phyloP scores from a whole-genome alignment of 75 land plant species.

The Selaginella tamariscina region DNA sequence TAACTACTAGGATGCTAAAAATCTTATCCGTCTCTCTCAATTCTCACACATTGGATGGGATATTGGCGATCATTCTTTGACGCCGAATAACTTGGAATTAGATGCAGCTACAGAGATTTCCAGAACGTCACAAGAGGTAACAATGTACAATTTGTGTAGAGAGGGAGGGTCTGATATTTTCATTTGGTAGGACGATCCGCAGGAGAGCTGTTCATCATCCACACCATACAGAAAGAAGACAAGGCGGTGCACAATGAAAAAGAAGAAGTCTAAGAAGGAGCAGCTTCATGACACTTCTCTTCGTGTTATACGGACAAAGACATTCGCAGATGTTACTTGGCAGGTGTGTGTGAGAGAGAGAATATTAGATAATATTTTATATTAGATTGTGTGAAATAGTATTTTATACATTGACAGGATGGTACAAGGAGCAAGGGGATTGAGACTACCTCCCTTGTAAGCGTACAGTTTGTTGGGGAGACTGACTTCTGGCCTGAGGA shows the following conservation, averaged over 20 bases:
- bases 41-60: conserved; percentile 88
- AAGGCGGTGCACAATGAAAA: not conserved
- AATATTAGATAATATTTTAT: no score
- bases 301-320: not conserved
- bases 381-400: no score
- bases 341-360: no score
- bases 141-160: no score
- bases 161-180: no score
- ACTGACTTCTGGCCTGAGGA: conserved; percentile 92
- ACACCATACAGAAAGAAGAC: no score
- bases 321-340: not conserved
- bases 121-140: no score
- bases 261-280: not conserved
- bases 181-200: not conserved
- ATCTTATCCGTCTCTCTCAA: conserved; percentile 53
- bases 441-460: conserved; percentile 47
- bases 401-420: conserved; percentile 99
- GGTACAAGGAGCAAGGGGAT: conserved; percentile 41
- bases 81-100: conserved; percentile 21
- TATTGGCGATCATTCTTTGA: conserved; percentile 80
- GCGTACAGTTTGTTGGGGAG: conserved; percentile 76
- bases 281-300: not conserved
- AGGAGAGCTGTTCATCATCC: not conserved
- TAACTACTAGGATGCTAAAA: conserved; percentile 68
- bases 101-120: no score